These are phyloP conservation scores for Asterophora parasitica DNA, from an alignment of 768 basidiomycete species.

Conservation along the genomic window DNA sequence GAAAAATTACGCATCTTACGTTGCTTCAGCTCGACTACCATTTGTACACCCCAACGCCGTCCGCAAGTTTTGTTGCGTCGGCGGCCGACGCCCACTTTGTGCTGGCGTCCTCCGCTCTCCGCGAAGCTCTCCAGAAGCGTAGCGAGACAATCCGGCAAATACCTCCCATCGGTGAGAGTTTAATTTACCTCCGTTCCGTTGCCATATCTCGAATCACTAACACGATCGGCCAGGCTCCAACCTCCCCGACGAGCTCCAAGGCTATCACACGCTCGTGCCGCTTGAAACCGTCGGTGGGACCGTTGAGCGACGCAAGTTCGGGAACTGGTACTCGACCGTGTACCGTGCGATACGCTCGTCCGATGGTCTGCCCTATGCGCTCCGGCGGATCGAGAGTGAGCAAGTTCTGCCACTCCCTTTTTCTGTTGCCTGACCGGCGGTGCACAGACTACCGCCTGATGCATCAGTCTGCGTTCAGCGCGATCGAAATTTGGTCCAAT, in stretches of 20 bases:
- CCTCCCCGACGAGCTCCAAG: conserved; percentile 83
- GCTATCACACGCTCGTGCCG: conserved; percentile 84
- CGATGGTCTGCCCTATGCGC: conserved; percentile 73
- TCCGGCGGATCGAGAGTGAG: conserved; percentile 87
- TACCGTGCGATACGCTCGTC: conserved; percentile 76
- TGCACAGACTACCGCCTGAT: conserved; percentile 73
- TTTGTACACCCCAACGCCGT: conserved; percentile 73
- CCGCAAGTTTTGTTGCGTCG: conserved; percentile 47
- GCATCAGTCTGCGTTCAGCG: conserved; percentile 74
- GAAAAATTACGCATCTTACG: conserved; percentile 1
- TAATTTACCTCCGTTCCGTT: not conserved
- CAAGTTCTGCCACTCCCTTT: conserved; percentile 6
- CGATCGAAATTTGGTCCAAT: conserved; percentile 82
- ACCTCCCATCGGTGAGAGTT: conserved; percentile 29
- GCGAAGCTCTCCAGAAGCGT: conserved; percentile 39
- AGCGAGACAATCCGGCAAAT: conserved; percentile 66
- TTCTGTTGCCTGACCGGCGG: conserved; percentile 6
- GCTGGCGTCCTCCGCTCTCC: conserved; percentile 37
- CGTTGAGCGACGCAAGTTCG: conserved; percentile 67
- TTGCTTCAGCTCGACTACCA: conserved; percentile 80
- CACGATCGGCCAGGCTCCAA: conserved; percentile 38
- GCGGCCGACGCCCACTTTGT: conserved; percentile 64
- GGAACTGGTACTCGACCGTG: conserved; percentile 79
- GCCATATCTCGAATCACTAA: conserved; percentile 20
- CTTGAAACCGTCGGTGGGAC: conserved; percentile 50